Base-by-base conservation (phyloP, 495 filamentous ascomycete genomes). In the Sporormia fimetaria region DNA sequence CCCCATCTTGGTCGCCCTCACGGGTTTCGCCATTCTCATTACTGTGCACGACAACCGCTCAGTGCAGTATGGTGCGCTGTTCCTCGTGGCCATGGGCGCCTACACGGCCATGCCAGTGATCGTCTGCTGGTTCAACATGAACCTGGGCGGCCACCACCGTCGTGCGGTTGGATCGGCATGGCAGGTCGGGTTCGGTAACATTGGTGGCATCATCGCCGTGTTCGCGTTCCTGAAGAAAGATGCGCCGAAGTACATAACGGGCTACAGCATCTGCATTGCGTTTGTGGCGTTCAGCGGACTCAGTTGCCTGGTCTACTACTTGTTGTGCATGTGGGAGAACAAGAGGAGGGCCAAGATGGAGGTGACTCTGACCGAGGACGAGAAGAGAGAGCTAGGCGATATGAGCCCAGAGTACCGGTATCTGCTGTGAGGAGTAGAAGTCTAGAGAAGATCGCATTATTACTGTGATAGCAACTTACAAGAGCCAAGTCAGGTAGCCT, bases 51-150 rank as follows among this genome's bases (percentile, higher is more conserved):
- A 61, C 43, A 50, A 61, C 45, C 47, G 30, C 17, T 21, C 38
- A 3, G 37, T 62, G 4, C 51, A 62, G 32, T 65, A 65, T 39
- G 60, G 38, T 4, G 62, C 59, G 4, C 57, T 65, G 9, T 63
- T 65, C 57, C 48, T 65, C 24, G 60, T 63, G 4, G 55, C 62
- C 10, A 59, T 59, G 51, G 63, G 63, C 7, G 52, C 57, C 1
- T 65, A 68, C 49, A 60, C 71, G 36, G 80, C 83, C 6, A 82
- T 88, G 75, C 86, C 85, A 0, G 73, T 94, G 8, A 70, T 83
- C 25, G 74, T 92, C 0, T 95, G 86, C 57, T 98, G 87, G 86
- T 94, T 86, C 62, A 81, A 80, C 46, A 93, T 93, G 75, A 94
- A 94, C 49, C 63, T 93, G 11, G 81, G 81, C 1, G 86, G 87